A percentile compares a stretch with the other conserved stretches of the same genome.
Conservation (phyloP, 2,329 filamentous ascomycete genomes). For the Colletotrichum camelliae region DNA sequence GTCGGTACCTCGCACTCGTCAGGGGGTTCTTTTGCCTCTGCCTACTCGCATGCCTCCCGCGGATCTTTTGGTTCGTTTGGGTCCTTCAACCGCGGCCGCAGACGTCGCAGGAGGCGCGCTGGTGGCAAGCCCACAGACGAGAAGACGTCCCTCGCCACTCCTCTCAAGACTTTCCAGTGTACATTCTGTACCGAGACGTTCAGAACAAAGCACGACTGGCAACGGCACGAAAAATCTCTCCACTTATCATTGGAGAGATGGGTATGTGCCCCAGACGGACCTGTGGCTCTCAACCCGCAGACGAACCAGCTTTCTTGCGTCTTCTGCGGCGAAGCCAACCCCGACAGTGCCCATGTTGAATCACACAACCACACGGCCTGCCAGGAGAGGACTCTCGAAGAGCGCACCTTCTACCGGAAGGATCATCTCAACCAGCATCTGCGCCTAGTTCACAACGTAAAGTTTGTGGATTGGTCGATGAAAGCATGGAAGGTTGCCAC, state of each 20-base stretch:
- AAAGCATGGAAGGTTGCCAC: slow-evolving; percentile 65
- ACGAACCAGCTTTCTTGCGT: slow-evolving; percentile 63
- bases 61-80: slow-evolving; percentile 60
- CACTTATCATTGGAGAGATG: slow-evolving; percentile 69
- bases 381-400: slow-evolving; percentile 65
- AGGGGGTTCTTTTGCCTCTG: slow-evolving; percentile 62
- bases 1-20: slow-evolving; percentile 67
- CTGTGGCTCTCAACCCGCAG: slow-evolving; percentile 60
- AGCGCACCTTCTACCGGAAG: slow-evolving; percentile 71
- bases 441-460: slow-evolving; percentile 66
- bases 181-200: slow-evolving; percentile 74
- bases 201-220: slow-evolving; percentile 73
- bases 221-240: slow-evolving; percentile 72
- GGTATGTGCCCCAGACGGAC: slow-evolving; percentile 67
- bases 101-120: slow-evolving; percentile 54
- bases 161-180: slow-evolving; percentile 66
- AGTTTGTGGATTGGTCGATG: slow-evolving; percentile 69
- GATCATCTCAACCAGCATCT: slow-evolving; percentile 72
- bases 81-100: slow-evolving; percentile 50
- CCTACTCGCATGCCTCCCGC: slow-evolving; percentile 62
- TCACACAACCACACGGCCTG: slow-evolving; percentile 68
- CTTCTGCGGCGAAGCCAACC: slow-evolving; percentile 63
- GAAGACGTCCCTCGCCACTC: slow-evolving; percentile 40
- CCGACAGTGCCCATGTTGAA: slow-evolving; percentile 61
- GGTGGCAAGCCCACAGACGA: slow-evolving; percentile 42